Conservation (phyloP, 805 yeast genomes). For the Kluyveromyces nonfermentans region DNA sequence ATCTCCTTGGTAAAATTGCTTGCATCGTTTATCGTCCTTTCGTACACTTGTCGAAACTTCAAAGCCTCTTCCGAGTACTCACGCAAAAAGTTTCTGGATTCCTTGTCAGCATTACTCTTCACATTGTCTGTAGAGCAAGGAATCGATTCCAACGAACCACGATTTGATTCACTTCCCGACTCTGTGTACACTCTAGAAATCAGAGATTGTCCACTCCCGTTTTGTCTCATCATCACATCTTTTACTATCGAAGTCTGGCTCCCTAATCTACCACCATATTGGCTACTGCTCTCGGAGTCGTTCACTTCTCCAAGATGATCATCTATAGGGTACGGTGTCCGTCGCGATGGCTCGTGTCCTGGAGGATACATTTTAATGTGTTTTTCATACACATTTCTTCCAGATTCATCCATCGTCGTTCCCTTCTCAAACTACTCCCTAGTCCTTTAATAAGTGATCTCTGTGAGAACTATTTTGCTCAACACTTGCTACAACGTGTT, state of each 20-base stretch:
- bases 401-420: not conserved
- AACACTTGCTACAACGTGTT: not conserved
- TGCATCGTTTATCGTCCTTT: constrained; percentile 19
- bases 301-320: constrained; percentile 3
- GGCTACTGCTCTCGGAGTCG: not conserved
- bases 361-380: constrained; percentile 22
- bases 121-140: not conserved
- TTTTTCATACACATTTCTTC: constrained; percentile 9
- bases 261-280: not conserved
- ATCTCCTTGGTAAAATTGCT: constrained; percentile 36
- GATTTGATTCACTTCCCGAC: not conserved
- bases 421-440: not conserved
- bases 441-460: not conserved
- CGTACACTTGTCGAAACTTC: constrained; percentile 18
- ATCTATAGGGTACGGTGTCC: constrained; percentile 17
- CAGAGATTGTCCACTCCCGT: not conserved
- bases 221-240: not conserved
- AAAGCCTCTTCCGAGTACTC: constrained; percentile 13
- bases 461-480: not conserved
- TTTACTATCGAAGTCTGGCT: not conserved
- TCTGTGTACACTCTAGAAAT: not conserved
- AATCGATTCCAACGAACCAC: not conserved
- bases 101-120: not conserved
- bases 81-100: constrained; percentile 9
- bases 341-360: constrained; percentile 4